Evolutionary conservation across 140 eudicot genomes (phyloP).

Genomic region (Ambrosia hybrid): DNA sequence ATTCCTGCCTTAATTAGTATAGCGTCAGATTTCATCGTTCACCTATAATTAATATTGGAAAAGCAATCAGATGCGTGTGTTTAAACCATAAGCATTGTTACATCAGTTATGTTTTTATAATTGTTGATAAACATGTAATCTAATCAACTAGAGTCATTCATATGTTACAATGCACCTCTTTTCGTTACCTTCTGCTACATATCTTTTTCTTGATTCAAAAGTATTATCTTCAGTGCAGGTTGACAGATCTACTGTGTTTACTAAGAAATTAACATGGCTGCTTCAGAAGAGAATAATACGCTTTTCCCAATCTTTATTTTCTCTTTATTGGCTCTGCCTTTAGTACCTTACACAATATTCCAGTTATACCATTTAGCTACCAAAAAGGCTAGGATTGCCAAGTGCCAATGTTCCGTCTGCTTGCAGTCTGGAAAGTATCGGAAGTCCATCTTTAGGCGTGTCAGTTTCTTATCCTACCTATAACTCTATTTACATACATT

Average conservation of each 20-base stretch:
- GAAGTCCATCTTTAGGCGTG: conserved; percentile 77
- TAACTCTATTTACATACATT: neutral
- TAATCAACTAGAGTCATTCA: neutral
- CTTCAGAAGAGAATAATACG: conserved; percentile 78
- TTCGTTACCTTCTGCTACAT: neutral
- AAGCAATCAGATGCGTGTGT: neutral
- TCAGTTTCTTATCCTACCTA: conserved; percentile 32
- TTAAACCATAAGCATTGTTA: too few relatives aligned
- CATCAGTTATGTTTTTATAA: neutral
- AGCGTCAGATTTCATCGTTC: neutral
- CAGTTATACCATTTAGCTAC: conserved; percentile 64
- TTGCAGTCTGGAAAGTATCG: conserved; percentile 79
- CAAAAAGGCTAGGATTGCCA: conserved; percentile 54
- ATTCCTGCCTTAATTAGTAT: neutral
- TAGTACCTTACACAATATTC: conserved; percentile 85
- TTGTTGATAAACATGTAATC: neutral
- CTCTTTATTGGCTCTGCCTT: conserved; percentile 80
- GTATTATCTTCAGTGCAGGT: conserved; percentile 23
- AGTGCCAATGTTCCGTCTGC: conserved; percentile 89
- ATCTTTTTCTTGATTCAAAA: conserved; percentile 7
- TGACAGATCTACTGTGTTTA: conserved; percentile 4
- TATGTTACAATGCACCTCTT: neutral
- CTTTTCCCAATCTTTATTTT: conserved; percentile 86
- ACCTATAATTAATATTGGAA: neutral
- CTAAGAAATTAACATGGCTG: conserved; percentile 50